A percentile compares a stretch with the other conserved stretches of the same genome.
Conservation (phyloP, 1,139 yeast species). For the Debaryomyces subglobosus region DNA sequence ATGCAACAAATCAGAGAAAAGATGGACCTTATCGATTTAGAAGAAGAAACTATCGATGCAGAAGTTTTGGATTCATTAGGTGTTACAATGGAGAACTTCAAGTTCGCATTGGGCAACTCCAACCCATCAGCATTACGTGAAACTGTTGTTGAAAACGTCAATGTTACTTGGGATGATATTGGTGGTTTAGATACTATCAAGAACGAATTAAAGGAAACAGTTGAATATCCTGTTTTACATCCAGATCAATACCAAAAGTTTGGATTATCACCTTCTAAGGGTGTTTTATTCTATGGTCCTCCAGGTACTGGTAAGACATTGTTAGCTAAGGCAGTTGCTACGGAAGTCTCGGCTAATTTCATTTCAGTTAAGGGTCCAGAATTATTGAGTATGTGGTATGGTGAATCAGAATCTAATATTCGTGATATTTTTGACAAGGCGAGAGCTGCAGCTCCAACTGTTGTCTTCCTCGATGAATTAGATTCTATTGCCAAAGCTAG, state of each 20-base stretch:
- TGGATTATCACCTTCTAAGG: slow-evolving; percentile 96
- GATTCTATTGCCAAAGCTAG: slow-evolving; percentile 98
- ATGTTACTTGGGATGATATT: slow-evolving; percentile 97
- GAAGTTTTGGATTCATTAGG: slow-evolving; percentile 96
- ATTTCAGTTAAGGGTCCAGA: slow-evolving; percentile 98
- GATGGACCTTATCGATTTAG: slow-evolving; percentile 97
- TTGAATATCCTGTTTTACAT: slow-evolving; percentile 96
- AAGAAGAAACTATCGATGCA: slow-evolving; percentile 97
- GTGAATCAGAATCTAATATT: slow-evolving; percentile 96
- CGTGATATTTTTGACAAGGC: slow-evolving; percentile 98
- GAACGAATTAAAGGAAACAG: slow-evolving; percentile 96
- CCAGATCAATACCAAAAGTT: slow-evolving; percentile 98
- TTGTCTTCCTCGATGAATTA: slow-evolving; percentile 94
- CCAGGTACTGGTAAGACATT: slow-evolving; percentile 99
- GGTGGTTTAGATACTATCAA: slow-evolving; percentile 96
- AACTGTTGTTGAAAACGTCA: slow-evolving; percentile 97
- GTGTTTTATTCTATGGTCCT: slow-evolving; percentile 98
- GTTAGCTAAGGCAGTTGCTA: slow-evolving; percentile 97
- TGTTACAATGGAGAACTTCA: slow-evolving; percentile 98
- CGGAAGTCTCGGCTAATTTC: slow-evolving; percentile 96
- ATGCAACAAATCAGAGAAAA: slow-evolving; percentile 94
- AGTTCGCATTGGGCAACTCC: slow-evolving; percentile 96
- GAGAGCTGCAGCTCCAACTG: slow-evolving; percentile 98
- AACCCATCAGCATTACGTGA: slow-evolving; percentile 99
- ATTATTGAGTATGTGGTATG: slow-evolving; percentile 97